phyloP scores from a whole-genome alignment of 257 asterid genomes.

The Nicotiana sylvestris region DNA sequence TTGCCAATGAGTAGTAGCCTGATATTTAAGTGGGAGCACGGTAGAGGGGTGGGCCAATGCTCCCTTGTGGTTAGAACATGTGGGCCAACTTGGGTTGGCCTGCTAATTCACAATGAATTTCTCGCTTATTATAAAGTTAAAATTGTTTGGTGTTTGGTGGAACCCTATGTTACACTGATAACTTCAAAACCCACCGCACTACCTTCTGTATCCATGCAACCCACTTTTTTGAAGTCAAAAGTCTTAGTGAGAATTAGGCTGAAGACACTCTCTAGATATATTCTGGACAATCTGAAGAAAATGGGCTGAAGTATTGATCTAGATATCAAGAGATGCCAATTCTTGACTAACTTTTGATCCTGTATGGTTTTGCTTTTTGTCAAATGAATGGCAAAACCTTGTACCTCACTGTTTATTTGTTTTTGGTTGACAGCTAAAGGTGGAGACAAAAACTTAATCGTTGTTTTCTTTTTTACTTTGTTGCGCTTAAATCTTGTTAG shows the following conservation, averaged over 20 bases:
- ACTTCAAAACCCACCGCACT: not conserved
- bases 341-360: not conserved
- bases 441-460: not conserved
- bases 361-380: not conserved
- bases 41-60: too few species aligned
- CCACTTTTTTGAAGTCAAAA: not conserved
- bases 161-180: not conserved
- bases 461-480: not conserved
- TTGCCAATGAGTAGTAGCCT: not conserved
- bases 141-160: not conserved
- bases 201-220: not conserved
- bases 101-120: not conserved
- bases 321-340: not conserved
- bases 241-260: not conserved
- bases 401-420: not conserved
- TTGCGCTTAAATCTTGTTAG: constrained; percentile 34
- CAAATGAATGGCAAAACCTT: not conserved
- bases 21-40: not conserved
- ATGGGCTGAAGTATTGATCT: not conserved
- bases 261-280: not conserved
- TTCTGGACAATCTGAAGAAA: not conserved
- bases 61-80: too few species aligned
- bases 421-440: not conserved
- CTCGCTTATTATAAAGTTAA: not conserved
- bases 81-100: too few species aligned